These are phyloP conservation scores for Canavalia ensiformis DNA, from an alignment of 306 rosid genomes.

Conservation along the genomic window DNA sequence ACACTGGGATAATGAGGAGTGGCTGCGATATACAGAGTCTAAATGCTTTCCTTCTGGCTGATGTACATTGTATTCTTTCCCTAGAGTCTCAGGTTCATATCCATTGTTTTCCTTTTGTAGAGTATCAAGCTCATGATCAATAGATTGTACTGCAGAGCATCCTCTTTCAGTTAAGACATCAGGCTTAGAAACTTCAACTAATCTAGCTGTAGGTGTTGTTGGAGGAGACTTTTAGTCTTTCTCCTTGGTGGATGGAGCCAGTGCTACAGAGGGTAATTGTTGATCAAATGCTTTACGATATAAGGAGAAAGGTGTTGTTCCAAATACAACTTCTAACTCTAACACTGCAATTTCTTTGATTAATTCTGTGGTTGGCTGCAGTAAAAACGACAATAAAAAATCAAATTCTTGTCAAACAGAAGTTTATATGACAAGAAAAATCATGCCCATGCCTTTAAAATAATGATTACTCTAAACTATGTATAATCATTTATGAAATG, in stretches of 20 bases:
- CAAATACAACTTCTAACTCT: constrained; percentile 94
- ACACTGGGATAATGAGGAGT: constrained; percentile 75
- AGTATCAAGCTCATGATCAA: constrained; percentile 50
- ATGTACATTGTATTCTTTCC: constrained; percentile 51
- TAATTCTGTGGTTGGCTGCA: constrained; percentile 84
- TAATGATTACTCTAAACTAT: neutral
- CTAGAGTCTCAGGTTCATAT: constrained; percentile 47
- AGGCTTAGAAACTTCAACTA: constrained; percentile 53
- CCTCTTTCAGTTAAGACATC: constrained; percentile 53
- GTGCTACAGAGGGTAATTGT: constrained; percentile 51
- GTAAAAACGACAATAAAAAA: constrained; percentile 5
- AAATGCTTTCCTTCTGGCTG: constrained; percentile 61
- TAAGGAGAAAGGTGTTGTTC: constrained; percentile 89
- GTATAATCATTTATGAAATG: neutral
- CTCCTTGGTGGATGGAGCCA: constrained; percentile 56
- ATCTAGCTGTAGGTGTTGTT: constrained; percentile 56
- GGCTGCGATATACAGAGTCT: constrained; percentile 80
- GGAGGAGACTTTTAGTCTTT: constrained; percentile 59
- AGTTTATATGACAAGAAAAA: constrained; percentile 34
- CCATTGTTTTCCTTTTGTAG: constrained; percentile 51
- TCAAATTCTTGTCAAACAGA: constrained; percentile 19
- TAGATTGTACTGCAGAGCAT: constrained; percentile 59
- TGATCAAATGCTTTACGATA: constrained; percentile 91
- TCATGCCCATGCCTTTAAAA: neutral
- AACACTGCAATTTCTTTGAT: constrained; percentile 88